Base-by-base conservation (phyloP, 2,329 filamentous ascomycete genomes). In the Celoporthe dispersa region DNA sequence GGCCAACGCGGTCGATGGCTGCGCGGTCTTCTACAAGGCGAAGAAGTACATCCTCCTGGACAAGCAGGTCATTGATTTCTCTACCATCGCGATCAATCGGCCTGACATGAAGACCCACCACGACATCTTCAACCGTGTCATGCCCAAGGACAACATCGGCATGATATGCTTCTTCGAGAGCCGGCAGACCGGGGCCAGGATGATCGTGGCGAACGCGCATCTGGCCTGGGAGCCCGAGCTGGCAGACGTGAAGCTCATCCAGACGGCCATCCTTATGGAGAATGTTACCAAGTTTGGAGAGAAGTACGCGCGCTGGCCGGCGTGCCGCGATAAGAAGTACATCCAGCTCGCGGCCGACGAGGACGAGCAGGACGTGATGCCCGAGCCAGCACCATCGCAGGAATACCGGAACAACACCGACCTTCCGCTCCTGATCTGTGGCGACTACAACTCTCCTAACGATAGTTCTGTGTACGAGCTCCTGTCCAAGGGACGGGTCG, bases 111-210 rank as follows among this genome's bases (percentile, higher is more conserved):
- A 98, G 83, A 93, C 94, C 69, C 94, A 97, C 77, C 93, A 97
- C 78, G 96, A 99, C 77, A 95, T 98, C 69, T 98, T 97, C 86
- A 99, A 99, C 80, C 92, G 96, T 37, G 92, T 99, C 71, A 98
- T 98, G 96, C 94, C 95, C 72, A 94, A 96, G 82, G 96, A 99
- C 84, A 95, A 98, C 79, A 97, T 99, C 80, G 96, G 92, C 22
- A 91, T 97, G 63, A 89, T 97, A 63, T 90, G 92, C 68, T 97
- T 98, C 84, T 89, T 99, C 73, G 96, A 99, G 81, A 98, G 97
- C 76, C 90, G 95, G 51, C 84, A 88, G 71, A 98, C 95, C 0
- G 96, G 96, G n/a, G 91, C 94, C 19, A 91, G 96, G 69, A 84
- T 98, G 77, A 97, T 99, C 73, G 90, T 98, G 48, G 94, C 94